These are phyloP conservation scores for Magnolia officinalis DNA, from an alignment of 164 flowering plant genomes.

Conservation along the genomic window DNA sequence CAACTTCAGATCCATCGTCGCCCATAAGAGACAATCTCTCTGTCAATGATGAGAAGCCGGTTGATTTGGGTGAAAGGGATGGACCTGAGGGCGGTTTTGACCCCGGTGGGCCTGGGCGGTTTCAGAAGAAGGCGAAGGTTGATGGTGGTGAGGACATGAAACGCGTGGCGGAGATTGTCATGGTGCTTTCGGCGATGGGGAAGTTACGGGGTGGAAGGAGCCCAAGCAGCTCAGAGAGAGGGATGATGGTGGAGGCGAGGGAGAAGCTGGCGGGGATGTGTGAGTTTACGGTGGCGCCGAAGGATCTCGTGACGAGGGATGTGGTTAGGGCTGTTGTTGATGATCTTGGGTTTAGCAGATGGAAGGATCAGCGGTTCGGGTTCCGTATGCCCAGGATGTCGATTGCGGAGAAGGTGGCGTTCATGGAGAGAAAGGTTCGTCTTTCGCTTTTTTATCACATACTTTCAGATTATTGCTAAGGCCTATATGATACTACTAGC, in stretches of 20 bases:
- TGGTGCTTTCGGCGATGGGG: slow-evolving; percentile 67
- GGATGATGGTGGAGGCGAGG: slow-evolving; percentile 71
- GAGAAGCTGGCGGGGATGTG: slow-evolving; percentile 55
- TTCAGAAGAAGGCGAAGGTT: slow-evolving; percentile 30
- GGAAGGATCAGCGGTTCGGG: slow-evolving; percentile 57
- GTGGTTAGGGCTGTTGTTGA: slow-evolving; percentile 56
- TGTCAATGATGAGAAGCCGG: background rate
- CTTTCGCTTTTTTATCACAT: background rate
- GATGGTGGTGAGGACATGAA: slow-evolving; percentile 27
- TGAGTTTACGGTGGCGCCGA: slow-evolving; percentile 42
- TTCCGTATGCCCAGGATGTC: slow-evolving; percentile 53
- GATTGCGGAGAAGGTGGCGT: slow-evolving; percentile 55
- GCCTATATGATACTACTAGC: too few species aligned
- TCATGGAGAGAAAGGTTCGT: slow-evolving; percentile 57
- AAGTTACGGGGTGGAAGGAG: slow-evolving; percentile 59
- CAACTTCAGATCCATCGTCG: background rate
- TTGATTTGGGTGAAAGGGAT: background rate
- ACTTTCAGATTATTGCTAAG: too few species aligned
- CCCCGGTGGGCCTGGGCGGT: background rate
- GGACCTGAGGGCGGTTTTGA: background rate
- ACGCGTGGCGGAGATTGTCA: slow-evolving; percentile 73
- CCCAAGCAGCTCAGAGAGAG: slow-evolving; percentile 53
- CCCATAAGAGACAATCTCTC: background rate
- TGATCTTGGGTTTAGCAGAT: slow-evolving; percentile 71
- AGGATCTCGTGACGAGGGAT: slow-evolving; percentile 60